Conservation (phyloP, 2,329 filamentous ascomycete genomes). For the Microsporum audouinii region DNA sequence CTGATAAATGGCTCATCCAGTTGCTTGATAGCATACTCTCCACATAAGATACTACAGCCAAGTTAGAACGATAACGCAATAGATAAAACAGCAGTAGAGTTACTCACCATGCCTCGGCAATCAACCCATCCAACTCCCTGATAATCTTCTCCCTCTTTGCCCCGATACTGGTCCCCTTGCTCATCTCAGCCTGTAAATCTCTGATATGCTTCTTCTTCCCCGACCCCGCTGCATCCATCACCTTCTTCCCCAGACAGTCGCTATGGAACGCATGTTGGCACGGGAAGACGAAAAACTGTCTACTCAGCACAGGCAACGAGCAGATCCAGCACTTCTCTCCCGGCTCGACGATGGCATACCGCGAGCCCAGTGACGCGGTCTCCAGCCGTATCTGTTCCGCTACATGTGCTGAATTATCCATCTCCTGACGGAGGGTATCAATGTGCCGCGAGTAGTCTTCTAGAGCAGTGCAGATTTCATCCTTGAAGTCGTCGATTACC, state of each 20-base stretch:
- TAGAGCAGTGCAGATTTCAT: slow-evolving; percentile 87
- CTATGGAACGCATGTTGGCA: slow-evolving; percentile 97
- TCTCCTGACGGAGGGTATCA: slow-evolving; percentile 75
- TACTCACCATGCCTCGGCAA: slow-evolving; percentile 75
- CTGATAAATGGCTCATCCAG: slow-evolving; percentile 88
- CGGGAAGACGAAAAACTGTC: slow-evolving; percentile 96
- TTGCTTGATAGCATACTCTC: slow-evolving; percentile 85
- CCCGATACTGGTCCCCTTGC: slow-evolving; percentile 59
- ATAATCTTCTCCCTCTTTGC: slow-evolving; percentile 63
- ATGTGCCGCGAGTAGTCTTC: slow-evolving; percentile 91
- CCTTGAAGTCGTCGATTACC: slow-evolving; percentile 97
- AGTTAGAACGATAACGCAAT: slow-evolving; percentile 3
- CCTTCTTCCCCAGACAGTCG: slow-evolving; percentile 77
- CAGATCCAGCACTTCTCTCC: slow-evolving; percentile 91
- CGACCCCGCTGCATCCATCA: slow-evolving; percentile 68
- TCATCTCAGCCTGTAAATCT: slow-evolving; percentile 75
- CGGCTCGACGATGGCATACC: slow-evolving; percentile 93
- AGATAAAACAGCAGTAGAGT: slow-evolving; percentile 2
- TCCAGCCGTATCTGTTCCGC: slow-evolving; percentile 84
- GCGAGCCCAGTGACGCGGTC: slow-evolving; percentile 70
- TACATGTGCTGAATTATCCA: slow-evolving; percentile 87
- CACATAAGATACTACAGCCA: slow-evolving; percentile 68
- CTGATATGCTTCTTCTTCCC: slow-evolving; percentile 68
- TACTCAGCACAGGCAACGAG: slow-evolving; percentile 67
- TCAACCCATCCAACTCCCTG: slow-evolving; percentile 78